A percentile compares a stretch with the other conserved stretches of the same genome.
These are phyloP conservation scores for Globisporangium takayamanum DNA, from an alignment of 352 stramenopile genomes.

Conservation along the genomic window DNA sequence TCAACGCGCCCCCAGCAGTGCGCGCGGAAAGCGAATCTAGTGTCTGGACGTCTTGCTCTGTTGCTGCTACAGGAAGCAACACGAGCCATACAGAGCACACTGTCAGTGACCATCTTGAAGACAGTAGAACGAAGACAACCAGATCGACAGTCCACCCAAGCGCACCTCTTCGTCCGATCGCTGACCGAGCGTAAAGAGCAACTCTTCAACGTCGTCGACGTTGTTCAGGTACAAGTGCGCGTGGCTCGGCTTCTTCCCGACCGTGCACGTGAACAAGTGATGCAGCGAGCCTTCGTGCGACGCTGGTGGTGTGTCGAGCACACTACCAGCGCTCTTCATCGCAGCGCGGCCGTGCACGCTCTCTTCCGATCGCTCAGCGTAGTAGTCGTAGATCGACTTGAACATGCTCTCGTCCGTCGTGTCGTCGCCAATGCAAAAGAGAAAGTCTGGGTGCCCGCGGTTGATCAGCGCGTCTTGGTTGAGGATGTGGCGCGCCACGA, in stretches of 20 bases:
- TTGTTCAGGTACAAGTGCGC: constrained; percentile 89
- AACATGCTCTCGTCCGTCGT: constrained; percentile 98
- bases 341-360: constrained; percentile 45
- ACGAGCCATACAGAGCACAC: neutral
- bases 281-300: constrained; percentile 53
- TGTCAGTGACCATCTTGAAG: neutral
- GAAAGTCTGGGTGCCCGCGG: constrained; percentile 89
- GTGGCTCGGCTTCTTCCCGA: constrained; percentile 89
- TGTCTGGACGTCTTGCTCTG: constrained; percentile 23
- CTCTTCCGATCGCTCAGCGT: constrained; percentile 80
- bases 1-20: neutral
- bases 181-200: constrained; percentile 60
- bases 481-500: constrained; percentile 94
- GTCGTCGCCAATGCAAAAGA: constrained; percentile 96
- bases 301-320: constrained; percentile 14
- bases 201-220: constrained; percentile 78
- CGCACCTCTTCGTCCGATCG: constrained; percentile 16
- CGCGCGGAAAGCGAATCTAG: constrained; percentile 3
- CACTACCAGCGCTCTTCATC: constrained; percentile 6
- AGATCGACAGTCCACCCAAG: neutral
- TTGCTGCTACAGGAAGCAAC: neutral
- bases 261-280: constrained; percentile 89
- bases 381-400: constrained; percentile 89
- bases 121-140: too few relatives aligned
- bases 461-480: constrained; percentile 74